Base-by-base conservation (phyloP, 1,139 yeast species). In the Hemisphaericaspora xylofermentans region DNA sequence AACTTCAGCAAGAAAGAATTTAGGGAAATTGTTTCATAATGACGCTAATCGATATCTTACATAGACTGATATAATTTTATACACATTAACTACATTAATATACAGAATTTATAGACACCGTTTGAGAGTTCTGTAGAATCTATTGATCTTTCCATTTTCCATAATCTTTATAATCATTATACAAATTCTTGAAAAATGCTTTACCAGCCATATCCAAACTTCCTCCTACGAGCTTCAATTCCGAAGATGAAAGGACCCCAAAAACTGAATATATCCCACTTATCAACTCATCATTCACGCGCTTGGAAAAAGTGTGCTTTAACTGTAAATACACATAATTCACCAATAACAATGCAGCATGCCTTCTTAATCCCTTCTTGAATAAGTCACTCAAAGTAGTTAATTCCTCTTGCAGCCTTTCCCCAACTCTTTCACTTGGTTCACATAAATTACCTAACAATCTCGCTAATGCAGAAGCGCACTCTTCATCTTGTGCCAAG, bases 61-160 rank as follows among this genome's bases (percentile, higher is more conserved):
- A 36, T 44, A 46, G 43, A 36, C 26, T 2, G 31, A 3, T 28
- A 5, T 28, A 3, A 30, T 30, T 27, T 26, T 33, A 25, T 34
- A 35, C 28, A 42, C 33, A 52, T 31, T 15, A 36, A 39, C 24
- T 21, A n/a, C n/a, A n/a, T n/a, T n/a, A n/a, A n/a, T 35, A 39
- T 35, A 42, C 19, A 28, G 30, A 36, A 28, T 29, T 37, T 40
- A 47, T 33, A 28, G 31, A n/a, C n/a, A n/a, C n/a, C n/a, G n/a
- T n/a, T n/a, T n/a, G n/a, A n/a, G n/a, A 19, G 22, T 19, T 19
- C 8, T 19, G 8, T 19, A 19, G 7, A 19, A 19, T 6, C 27
- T 60, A 74, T 42, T 71, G 74, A 47, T 81, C 88, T 44, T 66
- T 80, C 98, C 98, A 91, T 60, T 85, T 88, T 42, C 96, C 96